Base-by-base conservation (phyloP, 148 eudicot species). In the Chenopodium formosanum region DNA sequence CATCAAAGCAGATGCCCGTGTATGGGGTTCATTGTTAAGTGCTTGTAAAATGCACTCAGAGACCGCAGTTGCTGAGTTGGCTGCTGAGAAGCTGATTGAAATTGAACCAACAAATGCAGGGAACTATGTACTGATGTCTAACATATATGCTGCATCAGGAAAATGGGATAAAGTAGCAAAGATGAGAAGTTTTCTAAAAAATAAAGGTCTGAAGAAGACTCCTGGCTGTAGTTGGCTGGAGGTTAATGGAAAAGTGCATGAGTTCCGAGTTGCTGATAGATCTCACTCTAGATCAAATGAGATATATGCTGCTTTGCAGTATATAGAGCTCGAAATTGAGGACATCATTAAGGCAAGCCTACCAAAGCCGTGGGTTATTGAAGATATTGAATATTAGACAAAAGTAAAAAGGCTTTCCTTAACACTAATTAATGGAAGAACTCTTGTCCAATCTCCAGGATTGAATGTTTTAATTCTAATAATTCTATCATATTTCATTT, bases 191-290 rank as follows among this genome's bases (percentile, higher is more conserved):
- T 63, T 81, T 70, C 78, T 86, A 32, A 81, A 84, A 77, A 84
- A 81, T 62, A 84, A 76, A 81, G 86, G 86, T 64, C 50, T 86
- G 84, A 86, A 84, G 86, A 84, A 86, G 81, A 76, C 79, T 74
- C 86, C 88, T 74, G 88, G 84, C 29, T 74, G 80, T 44, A 86
- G 86, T 74, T 86, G 86, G 86, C 86, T 86, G 34, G 86, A 81
- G 70, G 75, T 84, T 78, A 71, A 82, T 74, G 88, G 88, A 19
- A 69, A 81, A 68, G 79, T 74, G 27, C 88, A 86, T 25, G 86
- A 84, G 52, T 86, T 86, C 23, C 84, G 82, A 40, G 88, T 86
- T 53, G 84, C 88, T 31, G 88, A 86, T 78, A 73, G 82, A 81
- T 84, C 86, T 70, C 88, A 86, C 76, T 86, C 78, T 22, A 84